A percentile compares a stretch with the other conserved stretches of the same genome.
Evolutionary conservation across 2,329 filamentous ascomycete species (phyloP).

Genomic region (Fusarium continuum): DNA sequence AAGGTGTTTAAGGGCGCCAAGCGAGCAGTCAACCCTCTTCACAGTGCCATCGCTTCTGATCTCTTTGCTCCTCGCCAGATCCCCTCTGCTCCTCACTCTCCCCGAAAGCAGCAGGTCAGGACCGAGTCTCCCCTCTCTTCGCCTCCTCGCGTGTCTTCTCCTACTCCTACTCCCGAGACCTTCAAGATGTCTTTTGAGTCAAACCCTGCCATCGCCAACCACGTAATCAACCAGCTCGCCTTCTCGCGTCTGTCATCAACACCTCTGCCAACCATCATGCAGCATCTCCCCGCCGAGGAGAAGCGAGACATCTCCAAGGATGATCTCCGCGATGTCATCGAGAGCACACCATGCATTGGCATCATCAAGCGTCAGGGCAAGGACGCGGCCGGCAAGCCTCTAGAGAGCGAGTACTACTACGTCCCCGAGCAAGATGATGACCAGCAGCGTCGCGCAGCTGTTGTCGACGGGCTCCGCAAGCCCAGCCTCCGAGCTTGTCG

Average conservation of each 20-base stretch:
- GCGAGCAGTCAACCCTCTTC: conserved; percentile 32
- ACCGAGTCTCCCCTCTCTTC: conserved; percentile 43
- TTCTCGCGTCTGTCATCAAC: conserved; percentile 93
- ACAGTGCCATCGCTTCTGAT: conserved; percentile 37
- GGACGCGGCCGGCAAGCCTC: conserved; percentile 89
- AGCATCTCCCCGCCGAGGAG: conserved; percentile 78
- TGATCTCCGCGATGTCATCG: conserved; percentile 76
- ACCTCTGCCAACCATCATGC: conserved; percentile 87
- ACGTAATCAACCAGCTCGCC: conserved; percentile 93
- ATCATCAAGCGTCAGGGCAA: conserved; percentile 92
- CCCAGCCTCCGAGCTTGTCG: conserved; percentile 88
- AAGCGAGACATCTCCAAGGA: conserved; percentile 67
- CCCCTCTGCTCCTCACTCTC: conserved; percentile 38
- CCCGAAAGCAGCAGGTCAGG: conserved; percentile 35
- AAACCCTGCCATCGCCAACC: conserved; percentile 71
- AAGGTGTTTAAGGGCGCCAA: conserved; percentile 49
- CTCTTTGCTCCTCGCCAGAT: conserved; percentile 38
- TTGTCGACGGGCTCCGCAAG: conserved; percentile 86
- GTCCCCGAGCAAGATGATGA: conserved; percentile 87
- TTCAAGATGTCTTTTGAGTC: conserved; percentile 46
- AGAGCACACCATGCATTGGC: conserved; percentile 80
- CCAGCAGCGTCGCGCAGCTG: conserved; percentile 78
- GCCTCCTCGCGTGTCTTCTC: conserved; percentile 34
- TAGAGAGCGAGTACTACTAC: conserved; percentile 98
- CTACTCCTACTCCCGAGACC: conserved; percentile 34